Evolutionary conservation across 768 basidiomycete genomes (phyloP), one percentile per base, ranked within the genome.

Genomic region (Kwoniella shandongensis): DNA sequence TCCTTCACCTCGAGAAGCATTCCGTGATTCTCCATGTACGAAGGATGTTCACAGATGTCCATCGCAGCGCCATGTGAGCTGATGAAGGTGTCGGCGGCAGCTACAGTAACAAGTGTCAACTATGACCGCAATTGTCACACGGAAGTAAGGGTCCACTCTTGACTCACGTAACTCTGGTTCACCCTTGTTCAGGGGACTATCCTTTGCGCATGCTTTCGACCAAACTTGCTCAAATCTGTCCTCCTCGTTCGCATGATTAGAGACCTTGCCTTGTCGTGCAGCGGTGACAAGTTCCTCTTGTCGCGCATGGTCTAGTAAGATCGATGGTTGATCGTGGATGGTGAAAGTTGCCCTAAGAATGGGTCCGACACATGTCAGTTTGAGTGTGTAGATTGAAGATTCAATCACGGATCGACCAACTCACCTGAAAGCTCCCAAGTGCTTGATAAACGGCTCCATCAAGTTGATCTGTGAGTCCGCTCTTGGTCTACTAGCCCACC

Each of bases 391-490:
- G n/a, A n/a, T n/a, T n/a, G n/a, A n/a, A n/a, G n/a, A n/a, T n/a
- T n/a, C n/a, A n/a, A n/a, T n/a, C n/a, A n/a, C n/a, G 35, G 11
- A 13, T 44, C n/a, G 11, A 20, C 20, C 36, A 35, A 59, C 74
- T 51, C 56, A 77, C 76, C 73, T 57, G 65, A 78, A 76, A 44
- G 66, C 66, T 6, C 57, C 61, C 4, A 78, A 41, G 44, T 65
- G 39, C 11, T 59, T 61, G 39, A 77, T 51, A 63, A 78, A 78
- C 22, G 74, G 74, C 52, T 77, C 76, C 74, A 78, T 75, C 57
- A 78, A 51, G 49, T 78, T 78, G 69, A 76, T 73, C 59, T 78
- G 77, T 22, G 62, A 62, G 58, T 78, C 77, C n/a, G 77, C 77
- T 48, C 77, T 55, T 4, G 72, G 65, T 53, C 77, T 25, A 46